Evolutionary conservation across 2,329 filamentous ascomycete species (phyloP).

Genomic region (Trichoderma endophyticum): DNA sequence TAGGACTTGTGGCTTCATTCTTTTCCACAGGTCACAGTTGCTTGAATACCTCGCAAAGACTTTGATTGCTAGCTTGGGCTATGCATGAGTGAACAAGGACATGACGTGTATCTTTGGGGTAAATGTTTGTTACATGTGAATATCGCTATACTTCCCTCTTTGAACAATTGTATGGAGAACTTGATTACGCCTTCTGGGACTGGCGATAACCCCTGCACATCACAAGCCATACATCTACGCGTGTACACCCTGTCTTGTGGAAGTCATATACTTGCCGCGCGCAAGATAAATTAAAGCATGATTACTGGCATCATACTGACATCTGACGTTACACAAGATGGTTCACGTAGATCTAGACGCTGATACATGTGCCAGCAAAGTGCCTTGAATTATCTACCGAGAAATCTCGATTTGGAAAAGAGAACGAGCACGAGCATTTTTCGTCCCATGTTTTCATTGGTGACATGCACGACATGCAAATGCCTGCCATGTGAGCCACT

Average conservation of each 20-base stretch:
- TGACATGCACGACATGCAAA: not conserved
- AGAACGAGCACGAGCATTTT: not conserved
- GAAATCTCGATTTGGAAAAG: not conserved
- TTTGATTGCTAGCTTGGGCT: not conserved
- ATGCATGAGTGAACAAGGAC: not conserved
- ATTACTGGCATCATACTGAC: not conserved
- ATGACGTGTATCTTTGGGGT: not conserved
- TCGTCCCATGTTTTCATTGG: not conserved
- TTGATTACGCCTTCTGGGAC: not conserved
- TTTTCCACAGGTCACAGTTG: not conserved
- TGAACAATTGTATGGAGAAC: not conserved
- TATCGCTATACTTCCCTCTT: not conserved
- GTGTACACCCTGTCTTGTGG: not conserved
- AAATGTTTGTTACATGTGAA: not conserved
- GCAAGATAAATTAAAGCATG: not conserved
- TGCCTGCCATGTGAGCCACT: not conserved
- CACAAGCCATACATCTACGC: not conserved
- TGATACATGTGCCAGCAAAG: not conserved
- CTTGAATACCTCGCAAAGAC: not conserved
- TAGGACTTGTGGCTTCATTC: not conserved
- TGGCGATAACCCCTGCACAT: not conserved
- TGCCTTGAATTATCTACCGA: not conserved
- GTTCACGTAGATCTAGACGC: not conserved
- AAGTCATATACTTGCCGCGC: not conserved
- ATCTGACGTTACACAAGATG: not conserved